phyloP scores from a whole-genome alignment of 352 stramenopile species.

The Globisporangium middletonii region DNA sequence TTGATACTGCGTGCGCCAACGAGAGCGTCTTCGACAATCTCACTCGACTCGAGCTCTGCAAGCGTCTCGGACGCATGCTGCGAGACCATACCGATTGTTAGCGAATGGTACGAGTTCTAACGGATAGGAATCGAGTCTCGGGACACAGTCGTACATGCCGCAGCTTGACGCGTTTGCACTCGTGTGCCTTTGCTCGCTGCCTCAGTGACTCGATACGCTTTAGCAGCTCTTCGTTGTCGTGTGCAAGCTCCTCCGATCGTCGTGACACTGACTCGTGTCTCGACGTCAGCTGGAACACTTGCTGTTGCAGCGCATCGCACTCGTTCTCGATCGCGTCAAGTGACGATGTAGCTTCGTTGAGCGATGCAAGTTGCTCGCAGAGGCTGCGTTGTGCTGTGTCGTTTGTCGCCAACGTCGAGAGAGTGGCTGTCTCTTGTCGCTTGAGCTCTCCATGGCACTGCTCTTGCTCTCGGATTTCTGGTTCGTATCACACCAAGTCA shows the following conservation, averaged over 20 bases:
- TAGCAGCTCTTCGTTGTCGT: neutral
- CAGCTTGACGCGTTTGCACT: neutral
- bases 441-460: neutral
- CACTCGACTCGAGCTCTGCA: conserved; percentile 3
- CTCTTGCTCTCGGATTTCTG: neutral
- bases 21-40: neutral
- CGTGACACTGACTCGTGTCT: neutral
- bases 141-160: neutral
- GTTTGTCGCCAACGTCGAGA: neutral
- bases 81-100: neutral
- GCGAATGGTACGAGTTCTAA: neutral
- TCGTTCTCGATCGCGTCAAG: neutral
- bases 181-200: neutral
- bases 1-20: neutral
- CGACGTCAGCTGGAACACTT: conserved; percentile 2
- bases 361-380: neutral
- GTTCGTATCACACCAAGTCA: neutral
- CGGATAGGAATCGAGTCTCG: neutral
- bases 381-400: neutral
- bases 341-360: neutral
- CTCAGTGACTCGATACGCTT: neutral
- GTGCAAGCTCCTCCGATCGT: neutral
- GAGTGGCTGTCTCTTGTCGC: neutral
- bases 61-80: neutral
- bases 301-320: neutral